These are phyloP conservation scores for Begonia fuchsioides DNA, from an alignment of 306 rosid genomes.

Conservation along the genomic window DNA sequence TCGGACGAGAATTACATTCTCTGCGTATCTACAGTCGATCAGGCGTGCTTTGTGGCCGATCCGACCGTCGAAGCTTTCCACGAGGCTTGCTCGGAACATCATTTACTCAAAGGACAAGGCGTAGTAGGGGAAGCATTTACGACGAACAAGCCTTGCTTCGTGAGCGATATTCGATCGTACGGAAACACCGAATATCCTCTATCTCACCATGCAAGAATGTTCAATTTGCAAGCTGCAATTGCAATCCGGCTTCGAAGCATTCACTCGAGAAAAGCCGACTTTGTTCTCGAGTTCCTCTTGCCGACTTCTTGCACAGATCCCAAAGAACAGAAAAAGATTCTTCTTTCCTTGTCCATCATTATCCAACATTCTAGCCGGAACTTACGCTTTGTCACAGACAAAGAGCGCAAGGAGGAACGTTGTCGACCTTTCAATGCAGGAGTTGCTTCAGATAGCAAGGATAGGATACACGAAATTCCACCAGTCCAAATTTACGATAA, in stretches of 20 bases:
- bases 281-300: constrained; percentile 90
- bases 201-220: constrained; percentile 78
- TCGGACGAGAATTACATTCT: constrained; percentile 47
- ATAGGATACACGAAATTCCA: constrained; percentile 5
- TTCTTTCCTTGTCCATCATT: constrained; percentile 55
- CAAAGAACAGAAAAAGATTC: constrained; percentile 67
- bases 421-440: constrained; percentile 16
- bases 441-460: constrained; percentile 13
- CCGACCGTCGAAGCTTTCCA: constrained; percentile 38
- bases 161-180: constrained; percentile 46
- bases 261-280: constrained; percentile 39
- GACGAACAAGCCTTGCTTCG: constrained; percentile 81
- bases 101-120: constrained; percentile 89
- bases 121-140: constrained; percentile 66
- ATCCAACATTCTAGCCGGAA: constrained; percentile 48
- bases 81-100: constrained; percentile 96
- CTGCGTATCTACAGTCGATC: constrained; percentile 85
- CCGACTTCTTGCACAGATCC: constrained; percentile 57
- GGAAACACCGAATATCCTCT: constrained; percentile 73
- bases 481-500: constrained; percentile 18
- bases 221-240: constrained; percentile 63
- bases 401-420: constrained; percentile 45
- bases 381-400: constrained; percentile 58
- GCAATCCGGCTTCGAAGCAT: constrained; percentile 86
- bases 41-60: constrained; percentile 69